Evolutionary conservation across 371 early-diverging fungal genomes (phyloP), one percentile per base, ranked within the genome.

Genomic region (Syncephalastrum monosporum): DNA sequence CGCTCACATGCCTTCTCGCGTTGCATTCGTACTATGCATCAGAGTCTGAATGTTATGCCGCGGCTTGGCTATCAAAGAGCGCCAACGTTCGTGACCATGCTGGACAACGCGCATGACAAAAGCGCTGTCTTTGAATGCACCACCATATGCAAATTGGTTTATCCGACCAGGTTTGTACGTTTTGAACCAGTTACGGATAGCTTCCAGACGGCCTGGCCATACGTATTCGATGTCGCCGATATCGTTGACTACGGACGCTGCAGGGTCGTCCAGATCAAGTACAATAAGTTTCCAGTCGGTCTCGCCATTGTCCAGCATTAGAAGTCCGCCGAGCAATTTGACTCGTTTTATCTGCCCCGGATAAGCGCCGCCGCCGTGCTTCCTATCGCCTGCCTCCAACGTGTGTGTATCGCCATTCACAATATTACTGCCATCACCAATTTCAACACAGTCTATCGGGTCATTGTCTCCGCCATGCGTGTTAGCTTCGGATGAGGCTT

Each of bases 241-340:
- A 47, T 59, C 59, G 74, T 95, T 93, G 50, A 96, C 75, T 71
- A 91, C 88, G 64, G 83, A 55, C 8, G 95, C 96, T 48, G 91
- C 74, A 21, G 91, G 89, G 74, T 98, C 99, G 61, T 87, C 90
- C 65, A 90, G 77, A 72, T 96, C 96, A 61, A 98, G 93, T 59
- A 84, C 92, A 54, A 98, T 80, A 45, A 98, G 77, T 81, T 98
- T 98, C 98, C 98, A 98, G 84, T 98, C 99, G 54, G 97, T 96
- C 78, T 97, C 97, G 56, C 91, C 93, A 72, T 94, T 92, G 74
- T 98, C 98, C 53, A 98, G 77, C 60, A 98, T 79, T 44, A 93
- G 96, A 84, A 98, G 82, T 56, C 90, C 86, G 53, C 99, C 99
- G 14, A 98, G 83, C 15, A 95, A 82, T 82, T 97, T 98, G 64